A percentile compares a stretch with the other conserved stretches of the same genome.
Conservation (phyloP, 164 flowering plant genomes). For the Sextonia rubra region DNA sequence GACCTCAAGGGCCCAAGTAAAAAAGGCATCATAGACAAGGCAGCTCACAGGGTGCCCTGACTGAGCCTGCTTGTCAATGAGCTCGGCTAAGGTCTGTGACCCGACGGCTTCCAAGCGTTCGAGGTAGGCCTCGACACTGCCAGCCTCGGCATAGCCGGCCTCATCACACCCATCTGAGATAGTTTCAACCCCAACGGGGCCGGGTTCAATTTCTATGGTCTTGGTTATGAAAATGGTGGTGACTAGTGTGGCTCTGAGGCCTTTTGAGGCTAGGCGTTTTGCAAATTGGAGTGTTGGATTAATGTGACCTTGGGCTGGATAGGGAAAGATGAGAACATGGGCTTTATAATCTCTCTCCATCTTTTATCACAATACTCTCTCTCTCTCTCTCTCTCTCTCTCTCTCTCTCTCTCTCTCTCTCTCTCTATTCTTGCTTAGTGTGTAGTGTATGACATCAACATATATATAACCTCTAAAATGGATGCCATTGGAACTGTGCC, state of each 20-base stretch:
- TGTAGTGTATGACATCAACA: neutral
- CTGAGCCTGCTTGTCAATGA: neutral
- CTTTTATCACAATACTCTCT: neutral
- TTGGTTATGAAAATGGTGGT: no score
- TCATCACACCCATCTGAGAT: neutral
- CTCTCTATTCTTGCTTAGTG: neutral
- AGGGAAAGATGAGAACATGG: constrained; percentile 19
- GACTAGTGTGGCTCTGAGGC: no score
- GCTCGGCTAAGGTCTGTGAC: no score
- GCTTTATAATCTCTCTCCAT: neutral
- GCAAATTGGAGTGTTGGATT: no score
- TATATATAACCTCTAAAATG: neutral
- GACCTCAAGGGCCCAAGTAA: constrained; percentile 17
- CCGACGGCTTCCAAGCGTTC: no score
- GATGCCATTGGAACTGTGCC: neutral
- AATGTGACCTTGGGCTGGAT: constrained; percentile 1
- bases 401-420: neutral
- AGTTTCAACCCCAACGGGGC: no score
- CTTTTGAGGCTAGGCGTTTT: no score
- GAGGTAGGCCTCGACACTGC: no score
- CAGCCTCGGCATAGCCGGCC: constrained; percentile 7
- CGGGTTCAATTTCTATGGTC: no score
- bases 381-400: neutral
- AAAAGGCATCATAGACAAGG: constrained; percentile 9
- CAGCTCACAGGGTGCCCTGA: constrained; percentile 1